A percentile compares a stretch with the other conserved stretches of the same genome.
These are phyloP conservation scores for Ascocoryne sarcoides DNA, from an alignment of 2,329 filamentous ascomycete genomes.

Conservation along the genomic window DNA sequence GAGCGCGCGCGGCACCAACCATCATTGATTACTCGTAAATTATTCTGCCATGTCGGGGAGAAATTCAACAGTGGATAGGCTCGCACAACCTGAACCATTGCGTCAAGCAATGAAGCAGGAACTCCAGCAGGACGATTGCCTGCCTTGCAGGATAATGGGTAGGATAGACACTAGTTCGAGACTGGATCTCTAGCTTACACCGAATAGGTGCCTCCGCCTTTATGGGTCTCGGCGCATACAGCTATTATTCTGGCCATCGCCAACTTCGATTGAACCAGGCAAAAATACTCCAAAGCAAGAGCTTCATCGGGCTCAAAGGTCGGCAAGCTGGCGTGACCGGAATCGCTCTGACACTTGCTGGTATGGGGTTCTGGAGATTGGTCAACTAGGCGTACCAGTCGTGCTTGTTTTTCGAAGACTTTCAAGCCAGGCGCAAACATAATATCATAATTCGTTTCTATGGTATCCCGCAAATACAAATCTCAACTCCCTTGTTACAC, in stretches of 20 bases:
- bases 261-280: slow-evolving; percentile 60
- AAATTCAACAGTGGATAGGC: slow-evolving; percentile 6
- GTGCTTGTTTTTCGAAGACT: neutral
- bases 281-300: slow-evolving; percentile 59
- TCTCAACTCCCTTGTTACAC: neutral
- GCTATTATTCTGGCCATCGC: slow-evolving; percentile 63
- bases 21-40: too few species aligned
- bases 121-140: slow-evolving; percentile 32
- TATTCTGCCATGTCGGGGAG: neutral
- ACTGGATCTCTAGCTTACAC: slow-evolving; percentile 3
- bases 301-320: slow-evolving; percentile 64
- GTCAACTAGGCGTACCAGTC: slow-evolving; percentile 19
- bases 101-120: slow-evolving; percentile 21
- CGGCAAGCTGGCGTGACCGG: slow-evolving; percentile 57
- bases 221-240: slow-evolving; percentile 66
- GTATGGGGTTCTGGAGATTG: slow-evolving; percentile 55
- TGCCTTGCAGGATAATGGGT: slow-evolving; percentile 28
- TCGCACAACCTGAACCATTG: slow-evolving; percentile 21
- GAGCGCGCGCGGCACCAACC: too few species aligned
- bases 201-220: slow-evolving; percentile 62
- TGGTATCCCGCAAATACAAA: slow-evolving; percentile 6
- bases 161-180: neutral
- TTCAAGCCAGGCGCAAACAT: neutral
- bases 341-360: slow-evolving; percentile 59
- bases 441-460: neutral